These are phyloP conservation scores for Rhizopus microsporus DNA, from an alignment of 371 early-diverging fungal species.

Conservation along the genomic window DNA sequence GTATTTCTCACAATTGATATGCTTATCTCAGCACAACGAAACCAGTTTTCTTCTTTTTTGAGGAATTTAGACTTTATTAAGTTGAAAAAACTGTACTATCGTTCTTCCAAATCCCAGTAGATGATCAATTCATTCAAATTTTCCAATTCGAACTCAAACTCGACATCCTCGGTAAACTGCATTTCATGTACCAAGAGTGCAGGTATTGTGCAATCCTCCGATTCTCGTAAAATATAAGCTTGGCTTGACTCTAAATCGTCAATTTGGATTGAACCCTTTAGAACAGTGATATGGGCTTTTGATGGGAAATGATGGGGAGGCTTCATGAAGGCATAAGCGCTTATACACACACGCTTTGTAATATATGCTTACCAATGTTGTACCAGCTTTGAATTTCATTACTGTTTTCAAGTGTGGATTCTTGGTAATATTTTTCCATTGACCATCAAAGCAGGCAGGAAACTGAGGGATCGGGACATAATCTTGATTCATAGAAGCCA, in stretches of 20 bases:
- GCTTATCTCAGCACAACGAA: too few species aligned
- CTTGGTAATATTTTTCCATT: slow-evolving; percentile 31
- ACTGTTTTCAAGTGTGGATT: slow-evolving; percentile 30
- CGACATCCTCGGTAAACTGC: slow-evolving; percentile 29
- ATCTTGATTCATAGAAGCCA: background rate
- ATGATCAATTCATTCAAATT: slow-evolving; percentile 30
- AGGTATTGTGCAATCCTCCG: slow-evolving; percentile 30
- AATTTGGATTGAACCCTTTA: slow-evolving; percentile 29
- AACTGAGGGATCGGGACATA: slow-evolving; percentile 36
- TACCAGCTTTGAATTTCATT: slow-evolving; percentile 32
- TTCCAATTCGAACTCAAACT: slow-evolving; percentile 31
- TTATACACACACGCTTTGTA: background rate
- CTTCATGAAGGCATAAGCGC: slow-evolving; percentile 7
- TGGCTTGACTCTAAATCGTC: slow-evolving; percentile 30
- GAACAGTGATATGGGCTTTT: slow-evolving; percentile 26
- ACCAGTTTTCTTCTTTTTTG: too few species aligned
- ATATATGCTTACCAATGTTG: slow-evolving; percentile 22
- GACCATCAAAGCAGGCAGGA: slow-evolving; percentile 35
- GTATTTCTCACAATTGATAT: too few species aligned
- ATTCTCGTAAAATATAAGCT: slow-evolving; percentile 23
- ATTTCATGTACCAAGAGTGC: slow-evolving; percentile 35
- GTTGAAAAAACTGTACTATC: slow-evolving; percentile 9
- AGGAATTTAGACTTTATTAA: too few species aligned
- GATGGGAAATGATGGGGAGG: slow-evolving; percentile 37
- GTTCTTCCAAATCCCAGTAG: slow-evolving; percentile 42